phyloP scores from a whole-genome alignment of 78 protist genomes.

The Fonticula alba region DNA sequence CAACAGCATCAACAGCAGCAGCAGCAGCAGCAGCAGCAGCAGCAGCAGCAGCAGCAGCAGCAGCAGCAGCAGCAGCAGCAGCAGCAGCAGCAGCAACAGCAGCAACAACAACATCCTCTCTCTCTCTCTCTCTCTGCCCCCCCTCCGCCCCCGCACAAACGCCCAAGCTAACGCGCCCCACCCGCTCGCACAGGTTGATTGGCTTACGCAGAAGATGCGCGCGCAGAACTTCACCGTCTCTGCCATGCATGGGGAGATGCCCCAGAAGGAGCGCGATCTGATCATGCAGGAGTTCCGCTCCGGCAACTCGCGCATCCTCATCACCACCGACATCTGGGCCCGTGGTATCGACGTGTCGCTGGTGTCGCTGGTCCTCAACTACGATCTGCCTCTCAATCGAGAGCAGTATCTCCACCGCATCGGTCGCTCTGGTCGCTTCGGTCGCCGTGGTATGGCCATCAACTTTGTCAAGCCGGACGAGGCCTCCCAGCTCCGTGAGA shows the following conservation, averaged over 20 bases:
- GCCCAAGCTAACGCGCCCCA: too few relatives aligned
- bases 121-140: too few relatives aligned
- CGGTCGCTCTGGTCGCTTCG: slow-evolving; percentile 96
- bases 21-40: too few relatives aligned
- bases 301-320: slow-evolving; percentile 88
- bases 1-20: too few relatives aligned
- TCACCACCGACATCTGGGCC: slow-evolving; percentile 97
- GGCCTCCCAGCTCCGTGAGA: slow-evolving; percentile 65
- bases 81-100: too few relatives aligned
- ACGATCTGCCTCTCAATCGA: slow-evolving; percentile 91
- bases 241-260: slow-evolving; percentile 92
- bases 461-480: slow-evolving; percentile 91
- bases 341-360: slow-evolving; percentile 97
- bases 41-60: too few relatives aligned
- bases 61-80: too few relatives aligned
- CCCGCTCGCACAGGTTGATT: slow-evolving; percentile 63
- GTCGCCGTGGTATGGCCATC: slow-evolving; percentile 97
- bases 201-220: slow-evolving; percentile 69
- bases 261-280: slow-evolving; percentile 81
- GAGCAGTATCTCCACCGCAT: slow-evolving; percentile 97
- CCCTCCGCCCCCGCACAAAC: too few relatives aligned
- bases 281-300: slow-evolving; percentile 90
- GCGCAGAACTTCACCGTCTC: slow-evolving; percentile 72
- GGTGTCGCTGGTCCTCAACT: slow-evolving; percentile 95
- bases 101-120: too few relatives aligned